These are phyloP conservation scores for Zasmidium citrigriseum DNA, from an alignment of 2,329 filamentous ascomycete genomes.

Conservation along the genomic window DNA sequence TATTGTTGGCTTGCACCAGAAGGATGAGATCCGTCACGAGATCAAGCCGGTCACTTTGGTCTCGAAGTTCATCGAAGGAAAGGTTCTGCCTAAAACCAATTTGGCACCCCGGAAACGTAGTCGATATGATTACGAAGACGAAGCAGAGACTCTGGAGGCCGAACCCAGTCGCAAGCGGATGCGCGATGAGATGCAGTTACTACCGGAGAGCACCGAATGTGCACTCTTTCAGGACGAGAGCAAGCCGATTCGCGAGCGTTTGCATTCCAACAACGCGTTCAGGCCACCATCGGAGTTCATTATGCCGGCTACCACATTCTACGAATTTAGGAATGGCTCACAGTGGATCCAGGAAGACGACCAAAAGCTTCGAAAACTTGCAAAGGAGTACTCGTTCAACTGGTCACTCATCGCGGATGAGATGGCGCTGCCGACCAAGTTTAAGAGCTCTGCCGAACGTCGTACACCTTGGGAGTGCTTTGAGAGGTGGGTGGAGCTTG, in stretches of 20 bases:
- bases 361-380: constrained; percentile 79
- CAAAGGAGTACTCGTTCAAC: constrained; percentile 94
- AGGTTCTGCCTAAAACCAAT: constrained; percentile 68
- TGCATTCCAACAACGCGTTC: constrained; percentile 91
- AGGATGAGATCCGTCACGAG: constrained; percentile 9
- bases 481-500: constrained; percentile 90
- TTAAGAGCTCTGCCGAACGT: constrained; percentile 82
- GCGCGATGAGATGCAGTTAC: constrained; percentile 43
- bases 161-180: constrained; percentile 39
- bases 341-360: constrained; percentile 92
- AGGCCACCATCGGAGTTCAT: constrained; percentile 85
- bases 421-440: constrained; percentile 71
- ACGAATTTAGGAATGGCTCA: constrained; percentile 81
- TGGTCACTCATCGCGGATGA: constrained; percentile 92
- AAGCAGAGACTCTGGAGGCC: constrained; percentile 49
- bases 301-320: constrained; percentile 90
- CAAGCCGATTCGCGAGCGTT: constrained; percentile 82
- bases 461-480: constrained; percentile 98
- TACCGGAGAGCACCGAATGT: constrained; percentile 74
- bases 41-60: constrained; percentile 49
- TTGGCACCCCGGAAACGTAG: constrained; percentile 73
- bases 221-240: constrained; percentile 89
- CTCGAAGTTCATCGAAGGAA: constrained; percentile 82
- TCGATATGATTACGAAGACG: constrained; percentile 77
- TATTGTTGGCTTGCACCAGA: constrained; percentile 19